Conservation (phyloP, 2,329 filamentous ascomycete genomes). For the Pezicula radicicola region DNA sequence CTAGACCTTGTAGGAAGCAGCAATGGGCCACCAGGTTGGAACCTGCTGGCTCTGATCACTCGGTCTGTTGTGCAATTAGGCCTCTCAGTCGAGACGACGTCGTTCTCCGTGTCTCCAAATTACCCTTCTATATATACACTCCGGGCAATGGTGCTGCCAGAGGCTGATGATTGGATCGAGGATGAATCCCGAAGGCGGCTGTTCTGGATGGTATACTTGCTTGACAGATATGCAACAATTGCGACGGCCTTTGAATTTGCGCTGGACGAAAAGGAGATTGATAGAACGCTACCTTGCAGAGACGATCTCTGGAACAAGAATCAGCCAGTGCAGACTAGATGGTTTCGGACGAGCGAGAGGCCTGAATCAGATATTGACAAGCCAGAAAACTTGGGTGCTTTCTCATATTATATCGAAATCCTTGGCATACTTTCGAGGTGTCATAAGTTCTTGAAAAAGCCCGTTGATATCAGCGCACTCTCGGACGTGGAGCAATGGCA, state of each 20-base stretch:
- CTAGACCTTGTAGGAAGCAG: slow-evolving; percentile 82
- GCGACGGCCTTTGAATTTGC: slow-evolving; percentile 92
- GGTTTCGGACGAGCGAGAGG: slow-evolving; percentile 60
- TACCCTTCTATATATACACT: slow-evolving; percentile 88
- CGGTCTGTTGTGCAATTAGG: slow-evolving; percentile 86
- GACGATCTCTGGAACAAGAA: slow-evolving; percentile 86
- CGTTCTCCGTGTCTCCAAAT: slow-evolving; percentile 72
- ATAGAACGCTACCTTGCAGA: slow-evolving; percentile 80
- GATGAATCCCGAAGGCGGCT: slow-evolving; percentile 81
- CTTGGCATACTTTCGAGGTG: slow-evolving; percentile 83
- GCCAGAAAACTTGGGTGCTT: slow-evolving; percentile 80
- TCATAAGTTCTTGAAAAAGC: slow-evolving; percentile 83
- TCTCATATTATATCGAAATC: slow-evolving; percentile 88
- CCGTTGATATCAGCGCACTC: slow-evolving; percentile 81
- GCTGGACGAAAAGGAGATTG: slow-evolving; percentile 84
- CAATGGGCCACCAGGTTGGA: slow-evolving; percentile 90
- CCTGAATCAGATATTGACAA: slow-evolving; percentile 64
- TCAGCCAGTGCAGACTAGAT: slow-evolving; percentile 77
- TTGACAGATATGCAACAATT: slow-evolving; percentile 87
- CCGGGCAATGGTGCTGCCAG: slow-evolving; percentile 78
- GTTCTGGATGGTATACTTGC: slow-evolving; percentile 92
- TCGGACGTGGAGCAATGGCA: slow-evolving; percentile 91
- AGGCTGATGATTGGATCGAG: slow-evolving; percentile 82
- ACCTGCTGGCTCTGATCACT: slow-evolving; percentile 84
- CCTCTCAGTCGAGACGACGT: slow-evolving; percentile 78